phyloP scores from a whole-genome alignment of 2,329 filamentous ascomycete species.

The Hymenoscyphus infarciens region DNA sequence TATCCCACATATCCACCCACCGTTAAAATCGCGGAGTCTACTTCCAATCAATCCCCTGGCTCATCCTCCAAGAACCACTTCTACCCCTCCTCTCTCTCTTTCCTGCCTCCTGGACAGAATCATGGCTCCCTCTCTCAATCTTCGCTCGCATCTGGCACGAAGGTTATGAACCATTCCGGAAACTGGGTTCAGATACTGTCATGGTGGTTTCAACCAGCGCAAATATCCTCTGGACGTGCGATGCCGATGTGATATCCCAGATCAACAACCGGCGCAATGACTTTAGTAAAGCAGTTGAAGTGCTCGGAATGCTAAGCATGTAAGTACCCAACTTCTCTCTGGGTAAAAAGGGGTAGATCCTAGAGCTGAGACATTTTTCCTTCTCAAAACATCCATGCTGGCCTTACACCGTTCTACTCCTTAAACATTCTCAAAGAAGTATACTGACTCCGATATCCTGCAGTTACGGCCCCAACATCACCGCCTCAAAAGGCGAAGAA shows the following conservation, averaged over 20 bases:
- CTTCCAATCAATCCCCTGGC: background rate
- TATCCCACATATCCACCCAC: background rate
- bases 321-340: no score
- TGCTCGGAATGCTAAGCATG: background rate
- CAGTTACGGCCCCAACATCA: background rate
- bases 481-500: background rate
- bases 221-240: background rate
- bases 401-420: no score
- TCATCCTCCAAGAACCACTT: background rate
- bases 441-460: no score
- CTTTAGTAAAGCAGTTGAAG: background rate
- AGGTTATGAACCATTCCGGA: background rate
- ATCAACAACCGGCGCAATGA: background rate
- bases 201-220: background rate
- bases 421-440: no score
- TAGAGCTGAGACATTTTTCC: no score
- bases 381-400: no score
- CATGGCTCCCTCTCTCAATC: background rate
- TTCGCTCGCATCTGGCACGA: background rate
- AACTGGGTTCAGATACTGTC: background rate
- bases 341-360: no score
- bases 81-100: background rate
- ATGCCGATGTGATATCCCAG: background rate
- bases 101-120: background rate
- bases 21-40: background rate